Conservation (phyloP, 495 filamentous ascomycete species). For the Lasiosphaeria ovina region DNA sequence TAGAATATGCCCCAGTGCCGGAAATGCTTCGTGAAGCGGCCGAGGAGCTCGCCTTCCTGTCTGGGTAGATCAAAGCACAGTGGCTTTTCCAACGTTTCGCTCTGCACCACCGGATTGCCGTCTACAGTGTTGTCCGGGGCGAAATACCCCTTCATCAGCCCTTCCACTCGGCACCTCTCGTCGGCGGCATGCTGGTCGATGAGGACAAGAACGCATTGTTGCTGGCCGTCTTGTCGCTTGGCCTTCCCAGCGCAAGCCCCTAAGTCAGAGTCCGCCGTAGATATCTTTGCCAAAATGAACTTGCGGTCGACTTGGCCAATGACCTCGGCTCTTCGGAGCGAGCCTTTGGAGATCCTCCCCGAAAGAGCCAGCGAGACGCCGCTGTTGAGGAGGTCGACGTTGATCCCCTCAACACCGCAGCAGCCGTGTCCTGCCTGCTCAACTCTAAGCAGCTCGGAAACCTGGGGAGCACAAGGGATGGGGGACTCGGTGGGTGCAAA, state of each 20-base stretch:
- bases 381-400: not conserved
- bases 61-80: constrained; percentile 60
- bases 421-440: constrained; percentile 1
- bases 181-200: constrained; percentile 96
- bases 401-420: not conserved
- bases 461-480: constrained; percentile 36
- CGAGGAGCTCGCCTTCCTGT: constrained; percentile 58
- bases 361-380: constrained; percentile 17
- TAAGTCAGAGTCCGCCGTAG: not conserved
- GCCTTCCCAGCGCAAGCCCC: not conserved
- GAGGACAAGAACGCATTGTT: constrained; percentile 56
- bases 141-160: constrained; percentile 51
- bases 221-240: not conserved
- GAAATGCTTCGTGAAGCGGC: constrained; percentile 55
- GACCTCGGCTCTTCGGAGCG: constrained; percentile 61
- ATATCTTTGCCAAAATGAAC: constrained; percentile 73
- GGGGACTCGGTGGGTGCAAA: constrained; percentile 38
- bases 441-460: constrained; percentile 12
- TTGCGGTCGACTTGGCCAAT: constrained; percentile 86
- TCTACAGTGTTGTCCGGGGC: not conserved
- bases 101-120: constrained; percentile 16
- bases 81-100: constrained; percentile 45
- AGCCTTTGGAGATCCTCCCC: constrained; percentile 63
- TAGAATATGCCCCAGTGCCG: constrained; percentile 71
- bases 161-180: constrained; percentile 80